These are phyloP conservation scores for Rhodotorula sp. DNA, from an alignment of 1,284 basidiomycete species.

Conservation along the genomic window DNA sequence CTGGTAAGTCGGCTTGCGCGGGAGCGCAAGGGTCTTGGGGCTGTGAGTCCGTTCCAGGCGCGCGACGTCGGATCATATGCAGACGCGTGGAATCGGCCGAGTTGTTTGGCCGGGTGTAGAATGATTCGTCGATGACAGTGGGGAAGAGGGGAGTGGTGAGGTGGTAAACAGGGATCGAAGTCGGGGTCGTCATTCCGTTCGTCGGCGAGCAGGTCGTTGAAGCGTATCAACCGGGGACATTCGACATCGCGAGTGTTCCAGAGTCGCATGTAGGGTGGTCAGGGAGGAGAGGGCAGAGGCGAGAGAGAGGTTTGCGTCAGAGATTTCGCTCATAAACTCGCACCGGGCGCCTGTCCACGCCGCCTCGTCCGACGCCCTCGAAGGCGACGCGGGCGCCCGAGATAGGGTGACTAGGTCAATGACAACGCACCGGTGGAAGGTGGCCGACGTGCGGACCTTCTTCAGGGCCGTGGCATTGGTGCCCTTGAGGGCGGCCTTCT, in stretches of 20 bases:
- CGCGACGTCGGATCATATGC: neutral
- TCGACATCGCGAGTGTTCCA: neutral
- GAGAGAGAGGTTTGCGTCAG: too few relatives aligned
- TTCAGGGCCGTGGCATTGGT: conserved; percentile 69
- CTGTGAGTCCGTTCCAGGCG: conserved; percentile 38
- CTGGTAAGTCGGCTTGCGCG: conserved; percentile 85
- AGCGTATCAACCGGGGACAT: neutral
- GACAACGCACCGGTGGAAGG: conserved; percentile 71
- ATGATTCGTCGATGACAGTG: neutral
- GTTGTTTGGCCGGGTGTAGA: neutral
- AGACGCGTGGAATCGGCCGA: neutral
- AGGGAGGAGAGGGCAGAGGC: neutral
- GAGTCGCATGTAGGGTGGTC: neutral
- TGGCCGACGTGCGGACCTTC: conserved; percentile 81
- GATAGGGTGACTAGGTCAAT: neutral
- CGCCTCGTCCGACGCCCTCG: neutral
- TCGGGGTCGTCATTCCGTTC: too few relatives aligned
- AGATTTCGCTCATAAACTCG: neutral
- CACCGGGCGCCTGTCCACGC: neutral
- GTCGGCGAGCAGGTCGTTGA: neutral
- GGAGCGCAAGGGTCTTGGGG: conserved; percentile 86
- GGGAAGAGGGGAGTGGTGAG: neutral
- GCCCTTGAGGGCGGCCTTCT: conserved; percentile 95
- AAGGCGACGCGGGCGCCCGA: too few relatives aligned
- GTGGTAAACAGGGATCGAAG: too few relatives aligned